Conservation (phyloP, 805 yeast genomes). For the Ogataea naganishii region DNA sequence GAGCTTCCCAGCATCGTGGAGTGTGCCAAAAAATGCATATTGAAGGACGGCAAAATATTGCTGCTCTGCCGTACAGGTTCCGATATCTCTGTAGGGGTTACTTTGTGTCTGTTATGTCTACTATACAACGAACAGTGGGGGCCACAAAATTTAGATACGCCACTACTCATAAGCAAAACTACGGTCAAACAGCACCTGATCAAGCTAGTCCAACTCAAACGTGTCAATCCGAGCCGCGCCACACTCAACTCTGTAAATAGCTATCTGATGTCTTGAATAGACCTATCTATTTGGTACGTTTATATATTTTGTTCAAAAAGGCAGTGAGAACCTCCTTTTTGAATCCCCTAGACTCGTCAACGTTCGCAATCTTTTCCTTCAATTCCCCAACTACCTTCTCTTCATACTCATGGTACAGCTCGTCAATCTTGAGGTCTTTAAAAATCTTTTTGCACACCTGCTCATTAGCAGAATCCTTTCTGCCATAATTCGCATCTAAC, state of each 20-base stretch:
- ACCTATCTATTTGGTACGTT: conserved; percentile 64
- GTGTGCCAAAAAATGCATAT: conserved; percentile 9
- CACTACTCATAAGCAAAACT: conserved; percentile 7
- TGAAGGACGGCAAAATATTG: conserved; percentile 19
- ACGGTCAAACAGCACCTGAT: conserved; percentile 42
- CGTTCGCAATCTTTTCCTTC: conserved; percentile 49
- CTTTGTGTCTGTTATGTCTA: conserved; percentile 41
- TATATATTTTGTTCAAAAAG: conserved; percentile 87
- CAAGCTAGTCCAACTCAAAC: conserved; percentile 34
- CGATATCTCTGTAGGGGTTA: conserved; percentile 59
- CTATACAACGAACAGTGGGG: conserved; percentile 36
- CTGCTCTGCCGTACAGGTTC: conserved; percentile 56
- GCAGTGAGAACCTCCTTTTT: conserved; percentile 77
- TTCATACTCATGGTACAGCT: conserved; percentile 73
- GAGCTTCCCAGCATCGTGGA: conserved; percentile 35
- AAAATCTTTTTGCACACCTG: conserved; percentile 64
- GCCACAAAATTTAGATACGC: conserved; percentile 2
- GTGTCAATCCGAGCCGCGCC: conserved; percentile 68
- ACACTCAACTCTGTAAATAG: conserved; percentile 68
- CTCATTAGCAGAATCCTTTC: conserved; percentile 64
- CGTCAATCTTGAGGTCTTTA: conserved; percentile 61
- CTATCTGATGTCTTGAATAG: neutral
- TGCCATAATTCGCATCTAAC: conserved; percentile 86
- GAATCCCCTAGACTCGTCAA: conserved; percentile 92
- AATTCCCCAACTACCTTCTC: conserved; percentile 64